These are phyloP conservation scores for Monosiga brevicollis DNA, from an alignment of 78 protist genomes.

Conservation along the genomic window DNA sequence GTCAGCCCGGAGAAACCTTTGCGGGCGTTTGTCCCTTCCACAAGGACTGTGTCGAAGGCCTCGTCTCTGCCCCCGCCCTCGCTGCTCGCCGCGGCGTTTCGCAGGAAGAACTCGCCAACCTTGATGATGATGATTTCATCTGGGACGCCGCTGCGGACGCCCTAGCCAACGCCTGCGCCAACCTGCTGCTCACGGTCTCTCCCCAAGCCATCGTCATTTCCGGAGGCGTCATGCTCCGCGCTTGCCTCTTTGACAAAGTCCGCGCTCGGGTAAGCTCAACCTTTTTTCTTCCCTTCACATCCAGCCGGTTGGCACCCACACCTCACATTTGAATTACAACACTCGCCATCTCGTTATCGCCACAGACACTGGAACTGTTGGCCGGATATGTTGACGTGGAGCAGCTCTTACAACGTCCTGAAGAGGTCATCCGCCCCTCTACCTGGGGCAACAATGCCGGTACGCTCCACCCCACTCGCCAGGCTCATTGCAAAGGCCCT, in stretches of 20 bases:
- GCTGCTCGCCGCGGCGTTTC: slow-evolving; percentile 39
- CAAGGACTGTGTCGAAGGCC: slow-evolving; percentile 49
- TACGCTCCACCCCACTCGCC: too few species aligned
- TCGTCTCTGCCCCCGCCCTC: slow-evolving; percentile 49
- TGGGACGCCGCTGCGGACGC: slow-evolving; percentile 64
- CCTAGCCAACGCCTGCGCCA: slow-evolving; percentile 58
- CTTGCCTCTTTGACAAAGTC: slow-evolving; percentile 34
- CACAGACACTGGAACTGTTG: too few species aligned
- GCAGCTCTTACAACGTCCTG: not conserved
- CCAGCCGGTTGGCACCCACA: too few species aligned
- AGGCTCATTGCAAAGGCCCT: too few species aligned
- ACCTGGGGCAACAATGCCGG: too few species aligned
- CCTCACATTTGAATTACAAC: too few species aligned
- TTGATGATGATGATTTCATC: slow-evolving; percentile 48
- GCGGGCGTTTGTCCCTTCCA: slow-evolving; percentile 62
- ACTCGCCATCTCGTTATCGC: too few species aligned
- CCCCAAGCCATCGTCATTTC: slow-evolving; percentile 59
- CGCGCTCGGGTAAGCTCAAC: not conserved
- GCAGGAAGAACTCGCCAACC: slow-evolving; percentile 7
- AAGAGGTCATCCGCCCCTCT: slow-evolving; percentile 16
- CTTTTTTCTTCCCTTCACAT: too few species aligned
- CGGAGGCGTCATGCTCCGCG: slow-evolving; percentile 73
- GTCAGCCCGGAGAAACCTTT: not conserved
- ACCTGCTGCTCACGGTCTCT: slow-evolving; percentile 28
- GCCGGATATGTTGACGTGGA: slow-evolving; percentile 48